A percentile compares a stretch with the other conserved stretches of the same genome.
phyloP scores from a whole-genome alignment of 2,329 filamentous ascomycete species.

The Diaporthe eres region DNA sequence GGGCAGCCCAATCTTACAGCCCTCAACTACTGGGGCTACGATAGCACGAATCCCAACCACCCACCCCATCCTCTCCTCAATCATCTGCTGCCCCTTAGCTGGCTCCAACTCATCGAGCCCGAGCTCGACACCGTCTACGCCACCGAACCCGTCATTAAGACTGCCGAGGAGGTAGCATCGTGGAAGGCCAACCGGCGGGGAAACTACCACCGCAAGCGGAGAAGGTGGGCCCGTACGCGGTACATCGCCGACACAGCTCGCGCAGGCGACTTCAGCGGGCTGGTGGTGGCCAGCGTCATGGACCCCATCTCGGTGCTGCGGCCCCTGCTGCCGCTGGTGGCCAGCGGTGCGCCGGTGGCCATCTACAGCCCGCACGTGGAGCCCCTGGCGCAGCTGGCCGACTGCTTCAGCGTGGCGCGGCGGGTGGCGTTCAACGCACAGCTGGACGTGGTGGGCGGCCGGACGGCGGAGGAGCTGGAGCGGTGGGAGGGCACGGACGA shows the following conservation, averaged over 20 bases:
- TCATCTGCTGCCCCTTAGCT: constrained; percentile 87
- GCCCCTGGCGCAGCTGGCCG: constrained; percentile 81
- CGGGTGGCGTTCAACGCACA: constrained; percentile 78
- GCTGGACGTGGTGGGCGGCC: constrained; percentile 61
- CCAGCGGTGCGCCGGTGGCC: constrained; percentile 86
- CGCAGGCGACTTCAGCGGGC: constrained; percentile 83
- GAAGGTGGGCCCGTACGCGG: constrained; percentile 82
- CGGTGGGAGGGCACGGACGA: constrained; percentile 75
- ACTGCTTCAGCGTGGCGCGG: constrained; percentile 86
- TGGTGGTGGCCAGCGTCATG: constrained; percentile 87
- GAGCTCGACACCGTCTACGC: constrained; percentile 80
- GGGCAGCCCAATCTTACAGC: constrained; percentile 89
- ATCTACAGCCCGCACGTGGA: constrained; percentile 89
- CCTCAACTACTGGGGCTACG: constrained; percentile 91
- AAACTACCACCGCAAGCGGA: constrained; percentile 89
- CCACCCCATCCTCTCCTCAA: constrained; percentile 84
- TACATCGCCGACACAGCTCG: constrained; percentile 82
- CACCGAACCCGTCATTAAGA: constrained; percentile 71
- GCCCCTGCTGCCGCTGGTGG: constrained; percentile 82
- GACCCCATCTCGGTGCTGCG: constrained; percentile 83
- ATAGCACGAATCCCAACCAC: constrained; percentile 74
- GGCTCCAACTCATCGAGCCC: constrained; percentile 90
- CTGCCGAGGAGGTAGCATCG: constrained; percentile 72
- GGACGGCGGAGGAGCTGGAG: constrained; percentile 65
- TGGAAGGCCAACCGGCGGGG: constrained; percentile 88